Evolutionary conservation across 106 monocot genomes (phyloP).

Genomic region (Phalaenopsis equestris): DNA sequence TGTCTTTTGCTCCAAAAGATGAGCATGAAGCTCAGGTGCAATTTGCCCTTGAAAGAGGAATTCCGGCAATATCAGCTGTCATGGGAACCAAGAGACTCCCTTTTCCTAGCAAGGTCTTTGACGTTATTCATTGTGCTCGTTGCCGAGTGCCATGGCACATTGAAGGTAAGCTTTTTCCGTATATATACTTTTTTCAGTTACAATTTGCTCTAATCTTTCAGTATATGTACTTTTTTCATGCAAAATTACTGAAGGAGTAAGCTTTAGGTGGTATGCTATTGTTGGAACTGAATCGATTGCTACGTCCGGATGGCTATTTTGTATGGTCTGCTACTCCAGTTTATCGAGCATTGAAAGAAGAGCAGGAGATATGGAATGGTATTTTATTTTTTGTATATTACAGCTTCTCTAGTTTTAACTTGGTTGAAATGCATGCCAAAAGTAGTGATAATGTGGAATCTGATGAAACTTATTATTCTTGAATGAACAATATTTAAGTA

Average conservation of each 20-base stretch:
- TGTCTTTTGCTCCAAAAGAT: constrained; percentile 97
- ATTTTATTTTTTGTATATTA: neutral
- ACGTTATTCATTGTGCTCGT: constrained; percentile 85
- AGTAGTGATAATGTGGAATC: neutral
- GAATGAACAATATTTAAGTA: too few relatives aligned
- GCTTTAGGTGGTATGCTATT: constrained; percentile 73
- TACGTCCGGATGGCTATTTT: constrained; percentile 86
- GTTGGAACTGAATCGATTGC: constrained; percentile 79
- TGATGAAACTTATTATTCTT: neutral
- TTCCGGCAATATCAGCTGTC: constrained; percentile 88
- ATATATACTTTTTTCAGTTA: neutral
- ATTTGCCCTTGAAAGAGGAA: constrained; percentile 91
- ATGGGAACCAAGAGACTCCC: constrained; percentile 92
- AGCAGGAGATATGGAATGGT: constrained; percentile 90
- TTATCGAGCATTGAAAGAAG: constrained; percentile 56
- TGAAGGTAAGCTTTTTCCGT: constrained; percentile 35
- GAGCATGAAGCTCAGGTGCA: constrained; percentile 98
- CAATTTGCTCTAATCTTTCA: neutral
- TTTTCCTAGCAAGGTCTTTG: constrained; percentile 69
- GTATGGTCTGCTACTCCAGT: constrained; percentile 96
- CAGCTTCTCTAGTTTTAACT: neutral
- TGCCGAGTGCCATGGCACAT: constrained; percentile 95
- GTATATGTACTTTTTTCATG: neutral
- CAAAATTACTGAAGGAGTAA: constrained; percentile 7
- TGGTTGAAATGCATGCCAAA: neutral